phyloP scores from a whole-genome alignment of 257 asterid genomes.

The Knoxia roxburghii region DNA sequence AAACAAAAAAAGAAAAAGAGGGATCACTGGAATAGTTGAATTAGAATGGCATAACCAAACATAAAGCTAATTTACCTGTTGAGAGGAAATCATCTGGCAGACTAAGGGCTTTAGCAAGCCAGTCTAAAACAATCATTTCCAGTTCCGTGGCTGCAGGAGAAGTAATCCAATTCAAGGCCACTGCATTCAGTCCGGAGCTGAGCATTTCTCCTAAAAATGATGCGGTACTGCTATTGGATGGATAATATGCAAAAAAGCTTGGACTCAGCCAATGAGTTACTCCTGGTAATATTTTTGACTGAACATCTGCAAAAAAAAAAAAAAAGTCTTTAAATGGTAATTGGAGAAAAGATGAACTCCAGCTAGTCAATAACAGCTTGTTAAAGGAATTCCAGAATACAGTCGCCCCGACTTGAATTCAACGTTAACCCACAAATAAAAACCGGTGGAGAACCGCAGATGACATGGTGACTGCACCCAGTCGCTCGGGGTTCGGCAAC shows the following conservation, averaged over 20 bases:
- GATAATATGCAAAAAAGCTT: constrained; percentile 71
- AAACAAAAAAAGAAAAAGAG: constrained; percentile 6
- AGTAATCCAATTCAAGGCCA: constrained; percentile 93
- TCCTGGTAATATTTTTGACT: constrained; percentile 80
- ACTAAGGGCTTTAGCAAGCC: constrained; percentile 95
- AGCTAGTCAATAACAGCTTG: background rate
- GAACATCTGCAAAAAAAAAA: constrained; percentile 47
- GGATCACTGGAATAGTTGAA: background rate
- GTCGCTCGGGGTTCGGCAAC: no score
- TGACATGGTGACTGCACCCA: no score
- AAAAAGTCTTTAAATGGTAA: background rate
- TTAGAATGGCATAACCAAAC: no score
- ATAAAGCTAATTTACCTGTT: no score
- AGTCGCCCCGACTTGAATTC: background rate
- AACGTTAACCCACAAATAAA: background rate
- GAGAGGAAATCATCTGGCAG: no score
- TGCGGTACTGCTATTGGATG: constrained; percentile 78
- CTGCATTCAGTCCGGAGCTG: constrained; percentile 84
- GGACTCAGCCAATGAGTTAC: constrained; percentile 99
- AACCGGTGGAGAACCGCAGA: no score
- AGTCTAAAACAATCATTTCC: constrained; percentile 79
- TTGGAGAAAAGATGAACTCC: no score
- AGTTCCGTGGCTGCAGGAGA: constrained; percentile 99
- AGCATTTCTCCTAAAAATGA: constrained; percentile 97
- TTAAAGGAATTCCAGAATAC: background rate